Evolutionary conservation across 2,329 filamentous ascomycete genomes (phyloP), one percentile per base, ranked within the genome.

Genomic region (Rhynchosporium secalis): DNA sequence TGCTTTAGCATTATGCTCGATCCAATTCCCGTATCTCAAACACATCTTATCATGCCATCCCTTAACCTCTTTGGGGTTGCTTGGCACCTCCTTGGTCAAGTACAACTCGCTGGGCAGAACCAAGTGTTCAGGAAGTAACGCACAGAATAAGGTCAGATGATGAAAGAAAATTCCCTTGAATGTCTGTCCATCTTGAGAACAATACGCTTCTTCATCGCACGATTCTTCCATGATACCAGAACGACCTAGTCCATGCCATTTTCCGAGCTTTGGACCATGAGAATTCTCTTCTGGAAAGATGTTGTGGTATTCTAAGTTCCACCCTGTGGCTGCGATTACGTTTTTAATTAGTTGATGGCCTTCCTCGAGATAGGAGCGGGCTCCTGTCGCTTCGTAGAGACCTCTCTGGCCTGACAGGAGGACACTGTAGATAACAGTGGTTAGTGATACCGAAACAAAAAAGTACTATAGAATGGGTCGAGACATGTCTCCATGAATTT

Each of bases 141-240:
- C 81, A 75, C 94, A 97, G 74, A 97, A 96, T 0, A 85, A 78
- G 0, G 86, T 83, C 2, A 97, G 79, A 72, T 97, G 94, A 72
- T 96, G 91, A 77, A 96, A 96, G 79, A 93, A 96, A 61, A 97
- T 94, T 33, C 91, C 90, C 75, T 97, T 98, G 83, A 97, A 97
- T 0, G 91, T 92, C 71, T 97, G 93, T 0, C 83, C 83, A 69
- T 98, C 84, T 74, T 97, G 92, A 20, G 86, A 92, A 74, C 93
- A 97, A 47, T 78, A 81, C 3, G 85, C 91, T 20, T 77, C 78
- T 2, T 86, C 84, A 73, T 98, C 94, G 73, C 94, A 97, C 41
- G 82, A 77, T 54, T 98, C 94, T 73, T 96, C 92, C 47, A 98
- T 76, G 33, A 97, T 83, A 1, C 94, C 94, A 20, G 83, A 83